Evolutionary conservation across 1,284 basidiomycete species (phyloP).

Genomic region (Calocybe gambosa): DNA sequence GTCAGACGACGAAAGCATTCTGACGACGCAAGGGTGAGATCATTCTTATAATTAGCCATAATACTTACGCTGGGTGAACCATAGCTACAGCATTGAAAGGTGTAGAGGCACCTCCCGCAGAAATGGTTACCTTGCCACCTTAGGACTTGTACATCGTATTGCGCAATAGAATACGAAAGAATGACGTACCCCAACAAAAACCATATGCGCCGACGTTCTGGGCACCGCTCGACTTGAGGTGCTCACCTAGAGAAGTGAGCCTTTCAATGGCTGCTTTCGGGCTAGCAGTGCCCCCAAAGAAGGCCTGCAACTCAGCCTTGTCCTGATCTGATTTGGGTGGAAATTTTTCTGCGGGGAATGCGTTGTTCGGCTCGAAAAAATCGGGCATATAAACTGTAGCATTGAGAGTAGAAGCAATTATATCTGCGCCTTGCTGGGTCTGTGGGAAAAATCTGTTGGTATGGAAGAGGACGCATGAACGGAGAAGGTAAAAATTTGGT

Average conservation of each 20-base stretch:
- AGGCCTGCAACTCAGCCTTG: constrained; percentile 43
- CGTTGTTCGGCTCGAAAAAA: constrained; percentile 50
- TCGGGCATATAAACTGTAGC: constrained; percentile 60
- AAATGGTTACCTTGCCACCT: constrained; percentile 51
- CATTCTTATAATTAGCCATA: constrained; percentile 15
- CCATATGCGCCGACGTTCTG: constrained; percentile 47
- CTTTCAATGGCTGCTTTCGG: constrained; percentile 38
- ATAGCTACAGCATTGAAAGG: constrained; percentile 46
- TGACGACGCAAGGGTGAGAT: constrained; percentile 17
- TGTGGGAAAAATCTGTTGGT: constrained; percentile 43
- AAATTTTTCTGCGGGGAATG: constrained; percentile 45
- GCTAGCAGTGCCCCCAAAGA: constrained; percentile 47
- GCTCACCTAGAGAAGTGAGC: constrained; percentile 38
- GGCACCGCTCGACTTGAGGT: constrained; percentile 40
- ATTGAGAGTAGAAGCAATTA: constrained; percentile 46
- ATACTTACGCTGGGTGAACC: constrained; percentile 46
- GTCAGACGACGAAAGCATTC: constrained; percentile 54
- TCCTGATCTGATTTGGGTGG: constrained; percentile 49
- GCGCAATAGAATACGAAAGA: neutral
- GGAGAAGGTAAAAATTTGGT: neutral
- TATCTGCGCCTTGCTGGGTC: constrained; percentile 59
- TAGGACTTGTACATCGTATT: neutral
- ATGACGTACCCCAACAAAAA: constrained; percentile 52
- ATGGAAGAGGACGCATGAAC: neutral
- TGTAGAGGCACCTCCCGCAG: constrained; percentile 28